These are phyloP conservation scores for Phytophthora melonis DNA, from an alignment of 352 stramenopile species.

Conservation along the genomic window DNA sequence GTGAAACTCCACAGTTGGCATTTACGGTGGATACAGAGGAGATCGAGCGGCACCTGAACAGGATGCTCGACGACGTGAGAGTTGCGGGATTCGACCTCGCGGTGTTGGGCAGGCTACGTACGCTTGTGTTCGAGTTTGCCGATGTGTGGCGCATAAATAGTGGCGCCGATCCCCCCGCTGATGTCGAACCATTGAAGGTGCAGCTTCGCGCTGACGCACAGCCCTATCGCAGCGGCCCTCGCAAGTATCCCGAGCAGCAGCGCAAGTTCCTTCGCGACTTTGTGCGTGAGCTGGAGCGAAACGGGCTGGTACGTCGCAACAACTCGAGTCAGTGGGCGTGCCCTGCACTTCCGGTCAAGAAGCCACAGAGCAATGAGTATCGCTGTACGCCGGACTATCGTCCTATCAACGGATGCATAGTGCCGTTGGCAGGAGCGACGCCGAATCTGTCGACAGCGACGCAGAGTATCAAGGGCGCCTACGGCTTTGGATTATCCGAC, in stretches of 20 bases:
- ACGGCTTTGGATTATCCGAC: constrained; percentile 17
- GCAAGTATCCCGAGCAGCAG: neutral
- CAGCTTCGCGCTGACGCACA: neutral
- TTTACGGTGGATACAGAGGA: neutral
- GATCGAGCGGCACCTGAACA: neutral
- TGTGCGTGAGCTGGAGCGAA: neutral
- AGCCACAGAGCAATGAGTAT: constrained; percentile 3
- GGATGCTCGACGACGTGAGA: neutral
- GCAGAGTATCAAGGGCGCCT: constrained; percentile 3
- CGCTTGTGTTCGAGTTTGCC: constrained; percentile 4
- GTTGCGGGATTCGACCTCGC: neutral
- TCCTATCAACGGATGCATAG: neutral
- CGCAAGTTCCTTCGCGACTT: neutral
- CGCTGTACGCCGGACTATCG: neutral
- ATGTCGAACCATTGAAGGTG: constrained; percentile 7
- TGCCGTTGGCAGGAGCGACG: constrained; percentile 14
- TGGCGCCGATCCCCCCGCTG: neutral
- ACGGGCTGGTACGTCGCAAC: neutral
- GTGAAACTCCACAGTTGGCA: neutral
- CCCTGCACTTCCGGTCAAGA: neutral
- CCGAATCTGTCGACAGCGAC: constrained; percentile 3
- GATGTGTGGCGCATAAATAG: neutral
- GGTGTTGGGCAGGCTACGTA: neutral
- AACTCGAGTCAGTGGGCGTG: no score
- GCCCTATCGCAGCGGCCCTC: neutral